Conservation (phyloP, 2,329 filamentous ascomycete species). For the Stagonosporopsis vannaccii region DNA sequence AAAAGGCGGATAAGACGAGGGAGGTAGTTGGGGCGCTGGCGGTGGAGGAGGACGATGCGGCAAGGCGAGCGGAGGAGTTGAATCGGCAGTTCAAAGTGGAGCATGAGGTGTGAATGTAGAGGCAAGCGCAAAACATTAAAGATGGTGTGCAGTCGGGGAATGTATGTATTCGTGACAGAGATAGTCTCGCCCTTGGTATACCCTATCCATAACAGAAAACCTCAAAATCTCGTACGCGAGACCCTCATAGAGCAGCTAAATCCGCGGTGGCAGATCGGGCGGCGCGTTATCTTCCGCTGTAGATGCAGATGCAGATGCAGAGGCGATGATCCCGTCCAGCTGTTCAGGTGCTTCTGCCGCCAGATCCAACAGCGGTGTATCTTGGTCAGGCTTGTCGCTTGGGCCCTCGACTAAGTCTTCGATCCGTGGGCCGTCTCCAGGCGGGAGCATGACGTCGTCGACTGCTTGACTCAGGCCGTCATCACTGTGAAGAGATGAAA, state of each 20-base stretch:
- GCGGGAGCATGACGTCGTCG: background rate
- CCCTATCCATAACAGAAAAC: background rate
- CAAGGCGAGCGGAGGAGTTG: background rate
- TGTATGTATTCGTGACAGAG: background rate
- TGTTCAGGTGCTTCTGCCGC: constrained; percentile 5
- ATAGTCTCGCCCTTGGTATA: background rate
- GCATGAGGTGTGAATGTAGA: background rate
- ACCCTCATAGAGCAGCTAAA: background rate
- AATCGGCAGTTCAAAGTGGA: constrained; percentile 1
- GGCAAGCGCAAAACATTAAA: no score
- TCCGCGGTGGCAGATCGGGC: background rate
- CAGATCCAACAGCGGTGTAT: constrained; percentile 7
- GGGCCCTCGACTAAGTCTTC: constrained; percentile 1
- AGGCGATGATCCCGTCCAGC: constrained; percentile 3
- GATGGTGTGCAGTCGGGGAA: background rate
- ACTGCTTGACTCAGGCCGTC: background rate
- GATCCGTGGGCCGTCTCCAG: background rate
- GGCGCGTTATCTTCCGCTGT: background rate
- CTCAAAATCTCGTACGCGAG: background rate
- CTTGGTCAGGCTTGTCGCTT: constrained; percentile 2
- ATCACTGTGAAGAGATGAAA: background rate
- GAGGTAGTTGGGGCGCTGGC: background rate
- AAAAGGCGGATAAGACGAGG: background rate
- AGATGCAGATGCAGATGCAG: background rate
- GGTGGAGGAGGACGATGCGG: background rate